Base-by-base conservation (phyloP, 768 basidiomycete species). In the Wakefieldia striispora region DNA sequence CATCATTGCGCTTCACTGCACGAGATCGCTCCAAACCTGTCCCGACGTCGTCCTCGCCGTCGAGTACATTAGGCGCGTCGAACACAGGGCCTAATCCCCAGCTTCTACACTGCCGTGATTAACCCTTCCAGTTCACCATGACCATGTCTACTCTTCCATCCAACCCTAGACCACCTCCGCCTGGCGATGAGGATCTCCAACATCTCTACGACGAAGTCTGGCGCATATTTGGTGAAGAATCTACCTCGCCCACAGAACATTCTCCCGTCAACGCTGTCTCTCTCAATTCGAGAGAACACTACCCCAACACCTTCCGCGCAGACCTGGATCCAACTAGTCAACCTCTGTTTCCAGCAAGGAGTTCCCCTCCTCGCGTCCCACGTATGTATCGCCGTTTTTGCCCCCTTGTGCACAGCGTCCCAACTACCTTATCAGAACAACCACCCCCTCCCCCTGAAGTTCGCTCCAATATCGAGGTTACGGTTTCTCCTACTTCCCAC, bases 131-230 rank as follows among this genome's bases (percentile, higher is more conserved):
- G 40, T 23, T 43, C 49, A 51, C 48, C 62, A 75, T 76, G 74
- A 51, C 48, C 62, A 75, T 76, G 74, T 70, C 74, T 23, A 51
- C 69, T 20, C 61, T 66, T 44, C 67, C 70, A 19, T 50, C 69
- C 36, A 64, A 68, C 53, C 51, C 60, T 52, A 72, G 60, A 54
- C 63, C 66, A 24, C 66, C 67, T 14, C 72, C 72, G 7, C 80
- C 83, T 4, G 78, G 79, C 34, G 87, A 88, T 53, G 81, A 82
- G 58, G 86, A 88, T 61, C 75, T 89, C 5, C 83, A 87, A 57
- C 75, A 77, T 49, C 77, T 90, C 38, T 90, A 88, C 66, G 79
- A 88, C 54, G 83, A 87, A 64, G 86, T 89, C 19, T 83, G 84
- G 73, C 80, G 79, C 39, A 80, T 79, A 24, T 89, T 86, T 58